Evolutionary conservation across 1,284 basidiomycete species (phyloP).

Genomic region (Marasmius fiardii): DNA sequence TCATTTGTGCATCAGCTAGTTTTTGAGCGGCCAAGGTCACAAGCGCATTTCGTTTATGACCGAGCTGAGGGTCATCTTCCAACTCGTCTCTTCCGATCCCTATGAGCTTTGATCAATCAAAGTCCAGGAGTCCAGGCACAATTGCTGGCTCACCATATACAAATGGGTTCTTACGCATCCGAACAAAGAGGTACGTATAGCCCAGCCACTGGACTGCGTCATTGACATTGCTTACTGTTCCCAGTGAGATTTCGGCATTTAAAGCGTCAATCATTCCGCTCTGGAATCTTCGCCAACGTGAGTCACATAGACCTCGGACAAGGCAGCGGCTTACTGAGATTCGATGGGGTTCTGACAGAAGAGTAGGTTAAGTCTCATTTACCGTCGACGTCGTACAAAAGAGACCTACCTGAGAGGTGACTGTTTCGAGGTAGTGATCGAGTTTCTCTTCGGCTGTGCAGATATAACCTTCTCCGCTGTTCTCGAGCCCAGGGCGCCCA

Average conservation of each 20-base stretch:
- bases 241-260: constrained; percentile 95
- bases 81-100: constrained; percentile 79
- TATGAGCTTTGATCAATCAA: constrained; percentile 23
- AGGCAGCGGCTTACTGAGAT: constrained; percentile 65
- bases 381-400: constrained; percentile 1
- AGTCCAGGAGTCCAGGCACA: constrained; percentile 5
- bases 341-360: constrained; percentile 83
- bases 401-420: constrained; percentile 75
- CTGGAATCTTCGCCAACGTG: constrained; percentile 59
- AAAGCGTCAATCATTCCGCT: constrained; percentile 88
- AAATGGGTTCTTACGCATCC: constrained; percentile 92
- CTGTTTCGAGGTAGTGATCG: constrained; percentile 86
- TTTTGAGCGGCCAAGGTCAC: constrained; percentile 69
- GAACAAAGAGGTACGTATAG: constrained; percentile 96
- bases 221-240: constrained; percentile 85
- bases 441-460: constrained; percentile 95
- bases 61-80: constrained; percentile 76
- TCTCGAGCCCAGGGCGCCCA: constrained; percentile 94
- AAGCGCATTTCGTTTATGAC: constrained; percentile 72
- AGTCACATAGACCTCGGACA: constrained; percentile 11
- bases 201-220: constrained; percentile 97
- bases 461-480: constrained; percentile 95
- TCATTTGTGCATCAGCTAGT: constrained; percentile 83
- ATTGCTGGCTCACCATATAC: constrained; percentile 67
- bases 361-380: neutral